phyloP scores from a whole-genome alignment of 2,329 filamentous ascomycete genomes.

The Chaetomium sp. region DNA sequence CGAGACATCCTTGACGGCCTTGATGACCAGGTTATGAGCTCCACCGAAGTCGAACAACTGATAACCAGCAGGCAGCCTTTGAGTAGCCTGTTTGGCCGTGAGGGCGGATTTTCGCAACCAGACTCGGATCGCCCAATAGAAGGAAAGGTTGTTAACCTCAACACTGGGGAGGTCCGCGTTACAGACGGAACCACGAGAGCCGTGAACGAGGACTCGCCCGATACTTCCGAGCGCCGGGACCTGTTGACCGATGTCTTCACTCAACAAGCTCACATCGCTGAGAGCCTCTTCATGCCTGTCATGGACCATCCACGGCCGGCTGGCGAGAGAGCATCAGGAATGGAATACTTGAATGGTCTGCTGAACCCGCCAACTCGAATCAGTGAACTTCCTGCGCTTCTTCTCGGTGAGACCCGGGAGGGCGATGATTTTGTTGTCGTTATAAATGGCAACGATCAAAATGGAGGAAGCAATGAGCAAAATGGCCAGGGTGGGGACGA shows the following conservation, averaged over 20 bases:
- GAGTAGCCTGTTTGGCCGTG: conserved; percentile 67
- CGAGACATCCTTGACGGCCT: conserved; percentile 72
- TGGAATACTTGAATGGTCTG: conserved; percentile 38
- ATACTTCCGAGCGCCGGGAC: conserved; percentile 54
- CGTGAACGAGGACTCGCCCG: conserved; percentile 53
- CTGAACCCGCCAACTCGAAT: conserved; percentile 41
- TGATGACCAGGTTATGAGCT: conserved; percentile 71
- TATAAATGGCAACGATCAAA: conserved; percentile 18
- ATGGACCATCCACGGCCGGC: conserved; percentile 21
- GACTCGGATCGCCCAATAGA: conserved; percentile 56
- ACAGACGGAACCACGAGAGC: conserved; percentile 50
- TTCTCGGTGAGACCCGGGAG: conserved; percentile 30
- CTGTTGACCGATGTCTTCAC: conserved; percentile 50
- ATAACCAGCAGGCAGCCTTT: conserved; percentile 69
- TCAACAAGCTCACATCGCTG: conserved; percentile 11
- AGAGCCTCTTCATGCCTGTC: conserved; percentile 17
- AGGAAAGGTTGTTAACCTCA: conserved; percentile 56
- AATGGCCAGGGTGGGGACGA: conserved; percentile 9
- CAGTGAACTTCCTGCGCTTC: conserved; percentile 36
- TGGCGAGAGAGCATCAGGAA: conserved; percentile 28
- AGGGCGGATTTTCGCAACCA: conserved; percentile 59
- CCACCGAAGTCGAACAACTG: conserved; percentile 68
- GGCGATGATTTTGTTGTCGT: conserved; percentile 21
- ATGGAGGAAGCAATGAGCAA: conserved; percentile 9
- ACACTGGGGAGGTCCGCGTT: conserved; percentile 59